Conservation (phyloP, 495 filamentous ascomycete genomes). For the Jackrogersella multiformis region DNA sequence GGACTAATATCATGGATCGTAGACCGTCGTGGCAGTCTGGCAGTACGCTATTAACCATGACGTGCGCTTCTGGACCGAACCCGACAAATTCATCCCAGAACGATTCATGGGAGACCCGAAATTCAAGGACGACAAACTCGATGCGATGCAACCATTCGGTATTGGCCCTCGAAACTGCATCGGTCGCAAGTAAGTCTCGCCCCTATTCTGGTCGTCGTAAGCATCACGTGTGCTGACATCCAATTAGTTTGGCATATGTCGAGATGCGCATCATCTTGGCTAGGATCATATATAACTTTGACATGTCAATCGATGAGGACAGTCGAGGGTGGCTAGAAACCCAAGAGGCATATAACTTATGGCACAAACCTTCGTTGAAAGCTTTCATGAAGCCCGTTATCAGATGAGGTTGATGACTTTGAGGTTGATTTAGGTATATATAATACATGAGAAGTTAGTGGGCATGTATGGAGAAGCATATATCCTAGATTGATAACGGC, state of each 20-base stretch:
- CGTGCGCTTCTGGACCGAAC: constrained; percentile 52
- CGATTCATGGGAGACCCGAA: constrained; percentile 55
- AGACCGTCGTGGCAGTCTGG: constrained; percentile 63
- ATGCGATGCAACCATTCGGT: constrained; percentile 62
- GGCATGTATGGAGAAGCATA: neutral
- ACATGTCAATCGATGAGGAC: constrained; percentile 57
- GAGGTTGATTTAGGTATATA: neutral
- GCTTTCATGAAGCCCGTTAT: constrained; percentile 38
- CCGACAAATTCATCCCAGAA: constrained; percentile 61
- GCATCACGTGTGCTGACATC: constrained; percentile 14
- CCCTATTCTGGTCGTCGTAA: neutral
- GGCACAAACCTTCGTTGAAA: constrained; percentile 54
- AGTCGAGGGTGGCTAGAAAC: constrained; percentile 53
- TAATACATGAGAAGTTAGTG: neutral
- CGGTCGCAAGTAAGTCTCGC: constrained; percentile 60
- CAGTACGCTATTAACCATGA: constrained; percentile 58
- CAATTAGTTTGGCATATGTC: constrained; percentile 56
- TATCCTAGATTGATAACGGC: neutral
- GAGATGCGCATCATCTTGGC: constrained; percentile 63
- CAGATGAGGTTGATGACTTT: constrained; percentile 1
- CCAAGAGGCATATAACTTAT: constrained; percentile 52
- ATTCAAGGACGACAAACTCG: constrained; percentile 56
- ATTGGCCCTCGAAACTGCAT: constrained; percentile 64
- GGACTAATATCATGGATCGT: neutral
- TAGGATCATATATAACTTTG: constrained; percentile 61